Conservation (phyloP, 495 filamentous ascomycete species). For the Aspergillus leporis region DNA sequence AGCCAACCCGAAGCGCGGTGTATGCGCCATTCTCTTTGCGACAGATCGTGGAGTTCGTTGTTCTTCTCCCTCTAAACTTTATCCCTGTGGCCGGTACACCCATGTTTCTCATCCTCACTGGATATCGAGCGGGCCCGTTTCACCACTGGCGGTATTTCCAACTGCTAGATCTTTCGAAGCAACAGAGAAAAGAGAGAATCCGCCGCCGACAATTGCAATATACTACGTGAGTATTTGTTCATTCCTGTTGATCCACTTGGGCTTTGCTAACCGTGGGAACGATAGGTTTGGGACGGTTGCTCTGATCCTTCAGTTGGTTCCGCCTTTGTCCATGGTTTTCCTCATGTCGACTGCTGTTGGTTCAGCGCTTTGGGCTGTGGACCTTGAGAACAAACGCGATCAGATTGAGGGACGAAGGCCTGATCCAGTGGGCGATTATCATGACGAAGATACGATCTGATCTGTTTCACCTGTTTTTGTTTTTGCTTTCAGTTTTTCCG, state of each 20-base stretch:
- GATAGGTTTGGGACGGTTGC: conserved; percentile 61
- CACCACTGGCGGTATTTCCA: conserved; percentile 69
- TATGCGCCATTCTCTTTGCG: conserved; percentile 69
- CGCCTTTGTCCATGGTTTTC: conserved; percentile 66
- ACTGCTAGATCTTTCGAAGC: conserved; percentile 56
- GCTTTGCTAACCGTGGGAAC: conserved; percentile 1
- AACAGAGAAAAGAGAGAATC: conserved; percentile 56
- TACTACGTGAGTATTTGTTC: conserved; percentile 52
- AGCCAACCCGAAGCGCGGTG: conserved; percentile 55
- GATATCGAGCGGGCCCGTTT: conserved; percentile 64
- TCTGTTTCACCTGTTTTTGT: background rate
- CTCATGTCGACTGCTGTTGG: conserved; percentile 65
- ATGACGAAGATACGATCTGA: conserved; percentile 28
- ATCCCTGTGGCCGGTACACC: conserved; percentile 64
- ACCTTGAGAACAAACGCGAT: conserved; percentile 52
- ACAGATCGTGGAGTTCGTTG: conserved; percentile 77
- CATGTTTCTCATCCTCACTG: conserved; percentile 62
- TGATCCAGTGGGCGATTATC: conserved; percentile 28
- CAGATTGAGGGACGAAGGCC: conserved; percentile 25
- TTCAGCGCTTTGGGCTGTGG: conserved; percentile 61
- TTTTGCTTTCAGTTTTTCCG: conserved; percentile 2
- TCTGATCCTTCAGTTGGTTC: conserved; percentile 61
- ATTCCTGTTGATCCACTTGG: conserved; percentile 10
- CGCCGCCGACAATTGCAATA: conserved; percentile 55
- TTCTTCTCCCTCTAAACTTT: conserved; percentile 66